phyloP scores from a whole-genome alignment of 2,329 filamentous ascomycete species.

The Chaetomium globosum region DNA sequence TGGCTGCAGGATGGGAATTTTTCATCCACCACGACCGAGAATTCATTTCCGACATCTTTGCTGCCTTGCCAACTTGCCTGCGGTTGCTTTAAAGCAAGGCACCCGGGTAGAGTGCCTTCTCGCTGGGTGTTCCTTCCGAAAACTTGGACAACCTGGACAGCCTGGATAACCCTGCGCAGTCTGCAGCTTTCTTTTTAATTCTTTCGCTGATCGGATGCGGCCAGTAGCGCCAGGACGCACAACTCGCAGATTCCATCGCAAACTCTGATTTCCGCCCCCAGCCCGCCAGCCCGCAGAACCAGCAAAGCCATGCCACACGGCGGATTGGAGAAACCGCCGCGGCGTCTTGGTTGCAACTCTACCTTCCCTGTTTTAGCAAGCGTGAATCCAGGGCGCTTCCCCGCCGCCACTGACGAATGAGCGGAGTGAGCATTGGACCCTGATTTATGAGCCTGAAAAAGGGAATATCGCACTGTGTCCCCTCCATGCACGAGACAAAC shows the following conservation, averaged over 20 bases:
- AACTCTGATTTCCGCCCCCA: neutral
- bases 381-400: constrained; percentile 13
- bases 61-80: neutral
- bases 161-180: neutral
- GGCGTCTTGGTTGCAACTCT: constrained; percentile 3
- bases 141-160: neutral
- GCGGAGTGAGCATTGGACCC: constrained; percentile 7
- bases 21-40: neutral
- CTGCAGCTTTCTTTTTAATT: neutral
- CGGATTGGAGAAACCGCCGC: neutral
- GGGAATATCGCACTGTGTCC: constrained; percentile 2
- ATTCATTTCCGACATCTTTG: neutral
- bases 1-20: constrained; percentile 15
- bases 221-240: neutral
- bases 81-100: neutral
- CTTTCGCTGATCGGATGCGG: constrained; percentile 8
- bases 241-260: neutral
- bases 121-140: neutral
- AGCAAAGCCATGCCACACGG: constrained; percentile 5
- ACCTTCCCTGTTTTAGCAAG: constrained; percentile 25
- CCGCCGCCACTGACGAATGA: constrained; percentile 18
- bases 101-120: neutral
- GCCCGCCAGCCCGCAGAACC: neutral
- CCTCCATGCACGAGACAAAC: neutral
- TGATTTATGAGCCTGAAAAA: constrained; percentile 1